Evolutionary conservation across 2,329 filamentous ascomycete species (phyloP), one percentile per base, ranked within the genome.

Genomic region (Verticillium longisporum): DNA sequence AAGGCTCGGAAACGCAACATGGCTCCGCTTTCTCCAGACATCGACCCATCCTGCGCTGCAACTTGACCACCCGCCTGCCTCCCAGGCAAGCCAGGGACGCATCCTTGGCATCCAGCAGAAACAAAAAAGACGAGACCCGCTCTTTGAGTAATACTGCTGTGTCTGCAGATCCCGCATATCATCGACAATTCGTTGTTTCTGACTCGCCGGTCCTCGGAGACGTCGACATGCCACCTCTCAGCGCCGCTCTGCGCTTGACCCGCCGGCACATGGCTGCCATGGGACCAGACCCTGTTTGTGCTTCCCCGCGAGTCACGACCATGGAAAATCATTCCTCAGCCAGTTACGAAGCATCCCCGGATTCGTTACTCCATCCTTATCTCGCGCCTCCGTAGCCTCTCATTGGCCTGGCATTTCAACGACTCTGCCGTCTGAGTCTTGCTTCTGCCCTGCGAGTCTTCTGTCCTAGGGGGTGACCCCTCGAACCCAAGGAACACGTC

Each of bases 61-160:
- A 18, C 38, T 7, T 7, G 38, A 45, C 26, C 2, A 31, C 26
- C 26, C 26, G 26, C 26, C 2, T 31, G 26, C 26, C 26, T 31
- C 26, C 26, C 26, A 31, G 26, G 5, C 4, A 31, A 4, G 26
- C 18, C 18, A 21, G 18, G 18, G 18, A 21, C 18, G 18, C 18
- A 21, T 21, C 18, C 18, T 21, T 21, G 18, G 18, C 34, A 36
- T 9, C 34, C 34, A 36, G 4, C 34, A 36, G 34, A 9, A 9
- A 36, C 26, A 36, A 13, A 13, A 36, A 36, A 36, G 26, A 36
- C 31, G 15, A n/a, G 56, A 37, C 56, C 56, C 56, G 41, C 56
- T 18, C 37, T 31, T 58, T 58, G 56, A 58, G 50, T 58, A 58
- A 58, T 58, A 50, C 36, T n/a, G 14, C 45, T 31, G n/a, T 41